Percentiles rank a stretch among this genome's conserved stretches.
phyloP scores from a whole-genome alignment of 345 rosid species.

The Lumnitzera littorea region DNA sequence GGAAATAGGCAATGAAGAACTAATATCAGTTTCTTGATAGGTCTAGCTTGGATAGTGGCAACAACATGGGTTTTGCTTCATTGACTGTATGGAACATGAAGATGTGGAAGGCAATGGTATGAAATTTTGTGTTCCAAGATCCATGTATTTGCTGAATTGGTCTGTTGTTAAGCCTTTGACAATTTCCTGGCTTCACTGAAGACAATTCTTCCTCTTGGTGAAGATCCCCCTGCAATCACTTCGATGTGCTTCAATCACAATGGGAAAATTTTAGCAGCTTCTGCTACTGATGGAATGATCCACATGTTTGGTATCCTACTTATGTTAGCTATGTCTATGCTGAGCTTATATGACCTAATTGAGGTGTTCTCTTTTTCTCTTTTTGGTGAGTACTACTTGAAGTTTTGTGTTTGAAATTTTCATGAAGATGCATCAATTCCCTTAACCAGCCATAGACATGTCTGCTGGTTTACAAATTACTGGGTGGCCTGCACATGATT shows the following conservation, averaged over 20 bases:
- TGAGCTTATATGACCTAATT: constrained; percentile 5
- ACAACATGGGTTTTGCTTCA: constrained; percentile 51
- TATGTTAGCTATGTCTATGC: neutral
- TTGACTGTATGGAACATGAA: constrained; percentile 77
- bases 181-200: constrained; percentile 36
- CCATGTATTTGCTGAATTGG: constrained; percentile 5
- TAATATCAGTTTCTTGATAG: constrained; percentile 21
- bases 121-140: constrained; percentile 18
- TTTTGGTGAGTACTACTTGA: neutral
- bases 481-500: constrained; percentile 80
- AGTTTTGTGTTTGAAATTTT: neutral
- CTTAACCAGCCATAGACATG: constrained; percentile 59
- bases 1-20: neutral
- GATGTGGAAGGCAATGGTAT: constrained; percentile 70
- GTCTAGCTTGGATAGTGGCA: constrained; percentile 31
- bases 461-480: constrained; percentile 70
- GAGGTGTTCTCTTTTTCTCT: neutral
- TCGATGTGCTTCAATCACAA: constrained; percentile 71
- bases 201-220: constrained; percentile 78
- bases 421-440: constrained; percentile 5
- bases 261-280: constrained; percentile 70
- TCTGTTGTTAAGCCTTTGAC: constrained; percentile 8
- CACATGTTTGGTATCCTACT: constrained; percentile 84
- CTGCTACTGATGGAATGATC: constrained; percentile 80
- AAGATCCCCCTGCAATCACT: constrained; percentile 78